A percentile compares a stretch with the other conserved stretches of the same genome.
Evolutionary conservation across 495 filamentous ascomycete genomes (phyloP).

Genomic region (Jackrogersella minutella): DNA sequence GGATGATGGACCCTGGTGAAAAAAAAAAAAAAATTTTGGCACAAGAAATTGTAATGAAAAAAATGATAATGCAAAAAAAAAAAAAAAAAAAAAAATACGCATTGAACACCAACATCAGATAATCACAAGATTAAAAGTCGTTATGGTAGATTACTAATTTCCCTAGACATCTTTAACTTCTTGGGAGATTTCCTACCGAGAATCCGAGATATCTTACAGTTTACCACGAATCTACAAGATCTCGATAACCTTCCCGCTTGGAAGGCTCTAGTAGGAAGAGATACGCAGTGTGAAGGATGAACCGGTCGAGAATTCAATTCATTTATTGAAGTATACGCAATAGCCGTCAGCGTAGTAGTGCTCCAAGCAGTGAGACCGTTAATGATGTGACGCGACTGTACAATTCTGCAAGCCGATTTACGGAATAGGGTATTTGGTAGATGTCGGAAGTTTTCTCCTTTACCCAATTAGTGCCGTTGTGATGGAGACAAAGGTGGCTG

Average conservation of each 20-base stretch:
- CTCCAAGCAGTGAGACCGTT: background rate
- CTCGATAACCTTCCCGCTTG: background rate
- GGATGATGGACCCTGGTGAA: too few species aligned
- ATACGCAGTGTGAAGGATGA: background rate
- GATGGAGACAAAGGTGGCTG: constrained; percentile 12
- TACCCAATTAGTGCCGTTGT: background rate
- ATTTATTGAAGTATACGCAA: constrained; percentile 1
- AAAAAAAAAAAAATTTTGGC: too few species aligned
- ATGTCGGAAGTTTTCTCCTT: constrained; percentile 11
- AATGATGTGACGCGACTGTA: constrained; percentile 13
- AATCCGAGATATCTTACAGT: background rate
- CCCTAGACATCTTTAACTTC: background rate
- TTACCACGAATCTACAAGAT: constrained; percentile 1
- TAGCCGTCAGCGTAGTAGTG: constrained; percentile 7
- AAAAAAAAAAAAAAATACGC: background rate
- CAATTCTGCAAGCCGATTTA: background rate
- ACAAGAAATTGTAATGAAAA: too few species aligned
- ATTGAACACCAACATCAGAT: constrained; percentile 5
- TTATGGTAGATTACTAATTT: constrained; percentile 5
- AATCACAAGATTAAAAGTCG: constrained; percentile 7
- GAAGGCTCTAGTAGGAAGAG: background rate
- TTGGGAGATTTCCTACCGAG: background rate
- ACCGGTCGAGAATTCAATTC: background rate
- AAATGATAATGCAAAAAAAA: too few species aligned
- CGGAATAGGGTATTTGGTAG: constrained; percentile 17